Conservation (phyloP, 805 yeast species). For the Wickerhamiella siamensis region DNA sequence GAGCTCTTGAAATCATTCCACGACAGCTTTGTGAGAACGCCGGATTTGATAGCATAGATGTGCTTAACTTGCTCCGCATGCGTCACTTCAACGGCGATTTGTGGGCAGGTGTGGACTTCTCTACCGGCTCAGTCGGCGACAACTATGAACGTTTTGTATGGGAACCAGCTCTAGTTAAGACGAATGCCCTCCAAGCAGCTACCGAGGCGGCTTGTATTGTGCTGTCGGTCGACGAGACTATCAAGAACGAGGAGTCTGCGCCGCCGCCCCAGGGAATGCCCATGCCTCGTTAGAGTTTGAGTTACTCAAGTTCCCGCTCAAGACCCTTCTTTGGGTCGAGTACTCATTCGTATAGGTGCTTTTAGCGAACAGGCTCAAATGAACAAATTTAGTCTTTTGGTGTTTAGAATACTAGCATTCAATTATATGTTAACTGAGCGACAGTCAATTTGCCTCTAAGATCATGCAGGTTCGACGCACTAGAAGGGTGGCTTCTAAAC, state of each 20-base stretch:
- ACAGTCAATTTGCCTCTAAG: no score
- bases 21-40: conserved; percentile 97
- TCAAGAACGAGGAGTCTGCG: conserved; percentile 28
- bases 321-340: no score
- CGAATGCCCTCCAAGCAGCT: conserved; percentile 88
- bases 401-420: no score
- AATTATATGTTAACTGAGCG: no score
- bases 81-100: conserved; percentile 86
- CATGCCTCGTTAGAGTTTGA: conserved; percentile 9
- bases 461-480: no score
- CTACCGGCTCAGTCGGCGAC: conserved; percentile 62
- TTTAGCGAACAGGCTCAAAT: no score
- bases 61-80: conserved; percentile 79
- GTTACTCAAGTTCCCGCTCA: no score
- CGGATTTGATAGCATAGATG: conserved; percentile 96
- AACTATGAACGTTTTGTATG: conserved; percentile 80
- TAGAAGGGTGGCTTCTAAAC: no score
- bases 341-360: no score
- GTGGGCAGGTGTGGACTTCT: conserved; percentile 90
- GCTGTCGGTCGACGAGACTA: conserved; percentile 90
- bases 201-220: conserved; percentile 92
- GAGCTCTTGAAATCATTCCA: conserved; percentile 90
- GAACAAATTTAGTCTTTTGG: no score
- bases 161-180: conserved; percentile 94
- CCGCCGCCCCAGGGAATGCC: conserved; percentile 25